Base-by-base conservation (phyloP, 2,329 filamentous ascomycete genomes). In the Pseudogymnoascus sp. region DNA sequence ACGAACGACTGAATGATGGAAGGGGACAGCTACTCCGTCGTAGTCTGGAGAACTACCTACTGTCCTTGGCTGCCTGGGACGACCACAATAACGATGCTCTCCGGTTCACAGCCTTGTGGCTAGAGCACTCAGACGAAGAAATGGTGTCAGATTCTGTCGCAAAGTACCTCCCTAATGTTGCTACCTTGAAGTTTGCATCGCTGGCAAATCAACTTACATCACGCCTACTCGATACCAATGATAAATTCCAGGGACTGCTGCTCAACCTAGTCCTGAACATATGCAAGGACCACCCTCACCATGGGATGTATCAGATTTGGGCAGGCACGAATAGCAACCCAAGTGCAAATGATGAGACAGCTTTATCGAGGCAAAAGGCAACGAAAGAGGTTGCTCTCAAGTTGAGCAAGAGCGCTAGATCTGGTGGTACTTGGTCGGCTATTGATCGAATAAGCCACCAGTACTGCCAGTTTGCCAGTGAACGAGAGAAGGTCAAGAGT, bases 201-300 rank as follows among this genome's bases (percentile, higher is more conserved):
- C 78, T 99, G 59, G 96, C 96, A 86, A 99, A 97, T 69, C 94
- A 99, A 72, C 81, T 99, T 33, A 93, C 92, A 5, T 99, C 95
- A n/a, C 86, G 94, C 6, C 77, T 99, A 5, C 85, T 96, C 63
- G 84, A 89, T 64, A 82, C 86, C 33, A 74, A 80, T 1, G 82
- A 80, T 14, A 71, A 78, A 0, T 99, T 99, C 69, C 94, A 99
- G 69, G 80, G 78, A 39, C 79, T 93, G 1, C 78, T 99, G 1
- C 83, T 85, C 59, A 78, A 80, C 1, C 77, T 99, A 15, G 86
- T 97, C 3, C 84, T 86, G 69, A 86, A 86, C 7, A 96, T 99
- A 61, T 97, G 93, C 70, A 80, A 83, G 9, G 91, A 99, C 62
- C 94, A 99, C 74, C 95, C 94, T 0, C 96, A 92, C 72, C 95